phyloP scores from a whole-genome alignment of 768 basidiomycete genomes.

The Krasilnikovozyma curviuscula region DNA sequence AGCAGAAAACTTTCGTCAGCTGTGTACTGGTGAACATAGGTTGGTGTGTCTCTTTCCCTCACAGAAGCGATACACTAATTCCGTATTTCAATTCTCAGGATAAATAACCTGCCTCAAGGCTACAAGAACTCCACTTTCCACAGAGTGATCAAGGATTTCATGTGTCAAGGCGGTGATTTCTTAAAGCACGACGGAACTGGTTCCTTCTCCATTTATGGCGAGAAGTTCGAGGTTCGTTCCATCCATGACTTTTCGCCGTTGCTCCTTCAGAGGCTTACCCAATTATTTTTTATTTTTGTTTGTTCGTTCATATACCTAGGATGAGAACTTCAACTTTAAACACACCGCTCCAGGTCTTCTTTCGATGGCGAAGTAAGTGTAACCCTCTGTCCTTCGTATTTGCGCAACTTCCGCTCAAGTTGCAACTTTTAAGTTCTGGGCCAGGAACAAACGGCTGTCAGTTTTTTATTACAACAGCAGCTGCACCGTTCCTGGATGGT shows the following conservation, averaged over 20 bases:
- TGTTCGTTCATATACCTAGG: constrained; percentile 32
- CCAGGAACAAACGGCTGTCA: constrained; percentile 69
- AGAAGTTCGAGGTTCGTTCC: constrained; percentile 60
- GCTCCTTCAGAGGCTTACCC: constrained; percentile 1
- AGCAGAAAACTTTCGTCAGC: constrained; percentile 90
- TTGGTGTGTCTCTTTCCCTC: constrained; percentile 24
- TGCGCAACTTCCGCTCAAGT: constrained; percentile 37
- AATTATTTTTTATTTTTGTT: not conserved
- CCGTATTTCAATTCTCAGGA: not conserved
- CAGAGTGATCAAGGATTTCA: constrained; percentile 37
- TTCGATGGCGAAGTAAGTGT: constrained; percentile 49
- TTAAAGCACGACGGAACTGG: constrained; percentile 88
- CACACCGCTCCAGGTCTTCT: constrained; percentile 69
- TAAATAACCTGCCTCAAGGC: constrained; percentile 43
- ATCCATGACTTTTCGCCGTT: not conserved
- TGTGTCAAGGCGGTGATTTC: constrained; percentile 98
- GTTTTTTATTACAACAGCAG: constrained; percentile 93
- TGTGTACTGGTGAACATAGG: constrained; percentile 95
- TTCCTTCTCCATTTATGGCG: constrained; percentile 88
- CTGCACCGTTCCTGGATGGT: constrained; percentile 86
- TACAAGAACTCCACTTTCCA: constrained; percentile 86
- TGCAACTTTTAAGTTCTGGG: constrained; percentile 88
- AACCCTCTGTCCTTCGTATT: not conserved
- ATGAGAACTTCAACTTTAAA: constrained; percentile 86
- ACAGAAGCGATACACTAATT: not conserved